These are phyloP conservation scores for Colletotrichum nymphaeae DNA, from an alignment of 2,329 filamentous ascomycete species.

Conservation along the genomic window DNA sequence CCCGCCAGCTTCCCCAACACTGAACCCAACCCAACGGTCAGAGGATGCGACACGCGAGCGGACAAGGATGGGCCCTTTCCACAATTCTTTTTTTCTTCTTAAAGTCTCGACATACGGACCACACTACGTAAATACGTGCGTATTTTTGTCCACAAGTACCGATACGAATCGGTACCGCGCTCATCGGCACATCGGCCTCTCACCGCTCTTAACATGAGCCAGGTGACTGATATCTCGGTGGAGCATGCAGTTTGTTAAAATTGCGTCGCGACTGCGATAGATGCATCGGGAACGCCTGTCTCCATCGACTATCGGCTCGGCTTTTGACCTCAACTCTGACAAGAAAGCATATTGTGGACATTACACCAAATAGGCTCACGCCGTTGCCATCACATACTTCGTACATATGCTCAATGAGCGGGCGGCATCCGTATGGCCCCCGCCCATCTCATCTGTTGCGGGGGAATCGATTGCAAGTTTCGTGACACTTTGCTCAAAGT, in stretches of 20 bases:
- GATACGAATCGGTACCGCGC: neutral
- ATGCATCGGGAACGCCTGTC: conserved; percentile 12
- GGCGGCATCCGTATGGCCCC: neutral
- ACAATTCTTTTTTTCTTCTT: neutral
- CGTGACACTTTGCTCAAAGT: neutral
- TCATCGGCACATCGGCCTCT: neutral
- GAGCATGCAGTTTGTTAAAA: neutral
- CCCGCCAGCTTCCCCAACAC: conserved; percentile 26
- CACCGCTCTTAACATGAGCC: conserved; percentile 32
- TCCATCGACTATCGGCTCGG: conserved; percentile 21
- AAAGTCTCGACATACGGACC: neutral
- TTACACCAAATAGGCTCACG: neutral
- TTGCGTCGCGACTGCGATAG: neutral
- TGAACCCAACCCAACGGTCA: conserved; percentile 31
- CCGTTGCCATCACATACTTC: neutral
- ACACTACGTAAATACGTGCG: neutral
- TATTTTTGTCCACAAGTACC: conserved; percentile 19
- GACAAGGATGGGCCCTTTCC: conserved; percentile 24
- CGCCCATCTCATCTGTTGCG: neutral
- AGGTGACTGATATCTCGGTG: conserved; percentile 30
- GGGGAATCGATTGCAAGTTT: neutral
- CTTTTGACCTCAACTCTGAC: conserved; percentile 8
- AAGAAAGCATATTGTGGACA: neutral
- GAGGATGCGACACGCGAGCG: conserved; percentile 31
- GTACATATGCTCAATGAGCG: neutral